Evolutionary conservation across 179 eudicot genomes (phyloP).

Genomic region (Camellia oleifera): DNA sequence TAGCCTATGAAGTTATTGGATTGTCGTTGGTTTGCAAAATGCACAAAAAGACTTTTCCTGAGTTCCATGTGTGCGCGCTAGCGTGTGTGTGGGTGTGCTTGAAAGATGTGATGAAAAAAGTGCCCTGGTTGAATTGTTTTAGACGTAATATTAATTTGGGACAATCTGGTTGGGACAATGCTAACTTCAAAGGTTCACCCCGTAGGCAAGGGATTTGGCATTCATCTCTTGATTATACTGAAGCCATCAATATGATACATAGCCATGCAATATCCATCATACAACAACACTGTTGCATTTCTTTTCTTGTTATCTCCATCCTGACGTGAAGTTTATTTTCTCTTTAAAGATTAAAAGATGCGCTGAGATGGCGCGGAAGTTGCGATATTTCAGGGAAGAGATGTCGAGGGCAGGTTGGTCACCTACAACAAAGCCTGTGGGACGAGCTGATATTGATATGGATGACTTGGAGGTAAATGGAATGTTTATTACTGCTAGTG

Average conservation of each 20-base stretch:
- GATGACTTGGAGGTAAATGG: slow-evolving; percentile 76
- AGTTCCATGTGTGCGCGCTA: not conserved
- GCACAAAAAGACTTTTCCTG: not conserved
- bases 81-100: too few species aligned
- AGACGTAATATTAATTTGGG: not conserved
- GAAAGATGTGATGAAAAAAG: not conserved
- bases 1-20: too few species aligned
- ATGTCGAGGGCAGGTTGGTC: slow-evolving; percentile 71
- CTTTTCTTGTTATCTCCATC: not conserved
- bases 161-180: not conserved
- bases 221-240: not conserved
- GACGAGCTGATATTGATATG: slow-evolving; percentile 38
- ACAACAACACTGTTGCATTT: not conserved
- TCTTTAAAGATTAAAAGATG: slow-evolving; percentile 76
- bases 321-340: not conserved
- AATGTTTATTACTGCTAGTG: slow-evolving; percentile 4
- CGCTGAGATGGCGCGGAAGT: slow-evolving; percentile 90
- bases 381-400: slow-evolving; percentile 72
- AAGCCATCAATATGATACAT: not conserved
- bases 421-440: slow-evolving; percentile 39
- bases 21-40: not conserved
- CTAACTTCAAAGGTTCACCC: not conserved
- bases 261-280: not conserved
- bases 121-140: not conserved
- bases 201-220: not conserved